Conservation (phyloP, 2,329 filamentous ascomycete genomes). For the Dendryphion nanum region DNA sequence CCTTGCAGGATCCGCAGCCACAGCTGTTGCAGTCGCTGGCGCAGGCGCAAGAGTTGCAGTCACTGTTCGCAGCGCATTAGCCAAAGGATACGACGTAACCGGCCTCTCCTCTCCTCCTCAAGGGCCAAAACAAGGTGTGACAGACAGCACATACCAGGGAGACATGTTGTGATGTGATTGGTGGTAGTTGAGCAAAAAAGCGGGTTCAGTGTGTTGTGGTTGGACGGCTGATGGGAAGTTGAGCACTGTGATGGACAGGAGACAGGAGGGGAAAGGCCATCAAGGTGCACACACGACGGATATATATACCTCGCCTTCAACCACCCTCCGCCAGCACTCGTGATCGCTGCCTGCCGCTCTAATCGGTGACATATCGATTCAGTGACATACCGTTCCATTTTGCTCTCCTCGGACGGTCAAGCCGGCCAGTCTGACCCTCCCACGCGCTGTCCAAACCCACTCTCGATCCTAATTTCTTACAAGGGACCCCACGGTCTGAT, state of each 20-base stretch:
- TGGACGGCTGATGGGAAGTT: background rate
- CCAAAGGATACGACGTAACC: background rate
- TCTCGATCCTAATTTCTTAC: no score
- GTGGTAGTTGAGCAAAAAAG: background rate
- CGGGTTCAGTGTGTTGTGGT: background rate
- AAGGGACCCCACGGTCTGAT: no score
- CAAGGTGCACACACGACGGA: conserved; percentile 5
- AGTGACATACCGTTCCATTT: background rate
- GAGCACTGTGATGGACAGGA: conserved; percentile 1
- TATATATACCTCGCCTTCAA: conserved; percentile 1
- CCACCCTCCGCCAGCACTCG: background rate
- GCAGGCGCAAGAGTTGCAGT: conserved; percentile 5
- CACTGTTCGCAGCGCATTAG: background rate
- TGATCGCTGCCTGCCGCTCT: background rate
- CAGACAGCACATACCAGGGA: conserved; percentile 4
- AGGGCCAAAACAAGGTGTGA: no score
- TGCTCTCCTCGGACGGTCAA: no score
- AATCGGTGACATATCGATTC: background rate
- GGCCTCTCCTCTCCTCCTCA: no score
- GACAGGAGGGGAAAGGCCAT: conserved; percentile 1
- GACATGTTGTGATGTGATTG: conserved; percentile 4
- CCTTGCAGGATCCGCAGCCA: conserved; percentile 4
- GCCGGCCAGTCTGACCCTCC: background rate
- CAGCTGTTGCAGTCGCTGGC: conserved; percentile 3
- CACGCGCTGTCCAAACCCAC: background rate